A percentile compares a stretch with the other conserved stretches of the same genome.
These are phyloP conservation scores for Ceratobasidium sp. DNA, from an alignment of 1,284 basidiomycete genomes.

Conservation along the genomic window DNA sequence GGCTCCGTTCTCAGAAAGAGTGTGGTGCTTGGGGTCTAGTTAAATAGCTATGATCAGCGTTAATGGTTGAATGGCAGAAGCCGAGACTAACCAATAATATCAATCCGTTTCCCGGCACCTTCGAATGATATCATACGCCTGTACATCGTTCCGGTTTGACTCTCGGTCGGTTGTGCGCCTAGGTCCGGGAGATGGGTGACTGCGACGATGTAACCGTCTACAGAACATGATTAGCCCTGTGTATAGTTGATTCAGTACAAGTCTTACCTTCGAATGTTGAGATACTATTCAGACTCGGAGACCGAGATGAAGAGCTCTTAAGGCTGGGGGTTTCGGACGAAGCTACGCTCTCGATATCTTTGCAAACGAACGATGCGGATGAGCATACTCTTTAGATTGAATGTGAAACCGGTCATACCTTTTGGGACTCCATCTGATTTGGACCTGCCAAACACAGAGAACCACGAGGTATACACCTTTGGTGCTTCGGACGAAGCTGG, in stretches of 20 bases:
- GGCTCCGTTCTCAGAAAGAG: background rate
- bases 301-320: background rate
- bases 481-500: background rate
- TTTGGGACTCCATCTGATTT: background rate
- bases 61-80: too few species aligned
- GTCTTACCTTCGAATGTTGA: background rate
- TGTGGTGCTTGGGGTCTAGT: background rate
- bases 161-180: background rate
- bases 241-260: background rate
- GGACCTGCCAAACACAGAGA: constrained; percentile 18
- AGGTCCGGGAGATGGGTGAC: constrained; percentile 8
- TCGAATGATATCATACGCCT: constrained; percentile 15
- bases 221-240: background rate
- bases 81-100: constrained; percentile 29
- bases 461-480: constrained; percentile 19
- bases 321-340: background rate
- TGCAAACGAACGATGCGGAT: too few species aligned
- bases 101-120: constrained; percentile 10
- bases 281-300: background rate
- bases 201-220: background rate
- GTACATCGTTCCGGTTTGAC: background rate
- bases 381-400: too few species aligned
- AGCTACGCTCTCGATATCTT: constrained; percentile 7
- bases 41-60: too few species aligned
- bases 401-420: background rate